Base-by-base conservation (phyloP, 441 rosid genomes). In the Croton laevigatus region DNA sequence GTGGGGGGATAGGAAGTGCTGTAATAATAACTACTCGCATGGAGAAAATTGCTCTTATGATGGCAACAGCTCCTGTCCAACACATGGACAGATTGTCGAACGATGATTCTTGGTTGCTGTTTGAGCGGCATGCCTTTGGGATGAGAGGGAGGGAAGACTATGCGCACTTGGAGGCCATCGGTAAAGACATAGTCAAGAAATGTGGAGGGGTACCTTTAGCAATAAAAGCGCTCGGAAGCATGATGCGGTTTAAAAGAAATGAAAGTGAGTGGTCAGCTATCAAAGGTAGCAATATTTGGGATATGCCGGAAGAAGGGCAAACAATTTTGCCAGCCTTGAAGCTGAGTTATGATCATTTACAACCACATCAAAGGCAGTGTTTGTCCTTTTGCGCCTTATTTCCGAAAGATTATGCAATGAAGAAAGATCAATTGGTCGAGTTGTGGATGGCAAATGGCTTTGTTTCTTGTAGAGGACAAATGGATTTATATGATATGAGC, bases 181-280 rank as follows among this genome's bases (percentile, higher is more conserved):
- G 73, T 8, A 53, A 55, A 45, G 71, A 19, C 37, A 79, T 71
- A 2, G 74, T 75, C 51, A 60, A 54, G 46, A 79, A 78, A 19
- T 68, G 80, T 40, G 51, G 58, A n/a, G 66, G 79, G 7, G 20
- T 78, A 69, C 76, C 77, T 17, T 38, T 77, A 67, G 82, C 79
- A 3, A 46, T 76, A 16, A 78, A 62, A 67, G 73, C 78, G 20
- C 1, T 81, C 12, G 82, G 82, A 55, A 71, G 77, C 58, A 20
- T 68, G 5, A 34, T 78, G 66, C 57, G 42, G 17, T 37, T 3
- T 5, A 48, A 70, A 60, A 61, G 46, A 48, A 61, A 12, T 22
- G 66, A 60, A 22, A 52, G 23, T 1, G 23, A 59, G n/a, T 70
- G 73, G 66, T 48, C 37, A 61, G 61, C 59, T 19, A n/a, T 70